A percentile compares a stretch with the other conserved stretches of the same genome.
phyloP scores from a whole-genome alignment of 208 protist genomes.

The Trypanosoma scelopori region DNA sequence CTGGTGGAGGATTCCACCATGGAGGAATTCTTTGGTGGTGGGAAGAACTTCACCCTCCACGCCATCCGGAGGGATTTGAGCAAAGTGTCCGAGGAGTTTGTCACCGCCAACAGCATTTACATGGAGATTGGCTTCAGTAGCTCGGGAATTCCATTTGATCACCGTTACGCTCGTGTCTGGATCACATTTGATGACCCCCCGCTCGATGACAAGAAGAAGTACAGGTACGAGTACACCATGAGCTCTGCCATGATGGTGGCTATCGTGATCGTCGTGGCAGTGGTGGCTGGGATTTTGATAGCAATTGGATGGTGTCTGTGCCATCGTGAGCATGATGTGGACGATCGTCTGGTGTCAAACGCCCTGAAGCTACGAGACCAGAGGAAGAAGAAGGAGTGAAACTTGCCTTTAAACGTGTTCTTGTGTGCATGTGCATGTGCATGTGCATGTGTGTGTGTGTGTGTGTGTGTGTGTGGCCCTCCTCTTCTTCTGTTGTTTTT shows the following conservation, averaged over 20 bases:
- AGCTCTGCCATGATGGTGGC: constrained; percentile 37
- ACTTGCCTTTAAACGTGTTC: not conserved
- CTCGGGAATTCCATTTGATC: constrained; percentile 15
- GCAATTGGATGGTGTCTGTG: constrained; percentile 45
- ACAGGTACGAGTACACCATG: constrained; percentile 30
- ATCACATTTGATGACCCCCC: constrained; percentile 42
- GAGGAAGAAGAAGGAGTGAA: not conserved
- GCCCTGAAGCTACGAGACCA: constrained; percentile 20
- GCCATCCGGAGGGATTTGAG: constrained; percentile 30
- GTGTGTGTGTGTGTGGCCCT: not conserved
- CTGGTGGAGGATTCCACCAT: not conserved
- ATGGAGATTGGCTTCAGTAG: constrained; percentile 45
- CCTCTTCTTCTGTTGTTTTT: not conserved
- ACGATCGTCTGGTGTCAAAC: constrained; percentile 33
- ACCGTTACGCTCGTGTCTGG: constrained; percentile 42
- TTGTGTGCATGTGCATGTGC: not conserved
- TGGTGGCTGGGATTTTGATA: constrained; percentile 26
- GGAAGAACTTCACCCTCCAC: constrained; percentile 28
- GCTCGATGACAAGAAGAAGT: constrained; percentile 15
- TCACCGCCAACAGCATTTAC: constrained; percentile 55
- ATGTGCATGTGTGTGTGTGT: not conserved
- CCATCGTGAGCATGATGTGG: constrained; percentile 26
- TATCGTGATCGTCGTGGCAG: constrained; percentile 25
- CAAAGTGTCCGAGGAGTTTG: constrained; percentile 27
- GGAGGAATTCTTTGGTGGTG: constrained; percentile 30